phyloP scores from a whole-genome alignment of 805 yeast genomes.

The Teunomyces barrocoloradensis region DNA sequence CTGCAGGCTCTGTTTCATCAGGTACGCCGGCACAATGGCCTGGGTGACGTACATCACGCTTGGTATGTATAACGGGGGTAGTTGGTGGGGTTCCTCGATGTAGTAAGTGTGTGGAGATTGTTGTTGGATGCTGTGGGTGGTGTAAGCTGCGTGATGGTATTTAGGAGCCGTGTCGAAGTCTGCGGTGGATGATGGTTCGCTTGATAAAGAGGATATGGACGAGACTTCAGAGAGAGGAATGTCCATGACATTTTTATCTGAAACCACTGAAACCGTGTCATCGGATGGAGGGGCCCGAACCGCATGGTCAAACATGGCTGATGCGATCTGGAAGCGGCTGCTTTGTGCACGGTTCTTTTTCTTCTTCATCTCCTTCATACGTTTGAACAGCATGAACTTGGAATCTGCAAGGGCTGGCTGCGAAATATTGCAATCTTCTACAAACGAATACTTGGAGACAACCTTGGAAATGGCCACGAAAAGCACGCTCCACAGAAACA shows the following conservation, averaged over 20 bases:
- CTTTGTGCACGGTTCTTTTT: neutral
- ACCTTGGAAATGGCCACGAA: conserved; percentile 56
- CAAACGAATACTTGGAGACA: conserved; percentile 49
- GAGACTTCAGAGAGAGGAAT: neutral
- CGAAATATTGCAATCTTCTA: conserved; percentile 2
- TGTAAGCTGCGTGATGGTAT: neutral
- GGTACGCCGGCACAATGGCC: neutral
- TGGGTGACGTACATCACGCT: neutral
- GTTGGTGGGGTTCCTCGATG: neutral
- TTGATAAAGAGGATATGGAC: neutral
- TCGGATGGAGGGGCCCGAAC: neutral
- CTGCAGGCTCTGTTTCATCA: neutral
- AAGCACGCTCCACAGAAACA: conserved; percentile 56
- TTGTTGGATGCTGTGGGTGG: neutral
- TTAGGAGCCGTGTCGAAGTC: too few relatives aligned
- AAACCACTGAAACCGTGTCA: neutral
- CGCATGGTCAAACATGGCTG: neutral
- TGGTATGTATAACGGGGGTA: neutral
- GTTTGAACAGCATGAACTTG: conserved; percentile 1
- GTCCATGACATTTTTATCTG: neutral
- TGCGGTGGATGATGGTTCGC: neutral
- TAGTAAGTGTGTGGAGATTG: neutral
- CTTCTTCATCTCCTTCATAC: conserved; percentile 1
- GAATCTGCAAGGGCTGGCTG: neutral
- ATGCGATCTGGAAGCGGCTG: neutral